Percentiles rank a stretch among this genome's conserved stretches.
Conservation (phyloP, 495 filamentous ascomycete genomes). For the Tuber indicum region DNA sequence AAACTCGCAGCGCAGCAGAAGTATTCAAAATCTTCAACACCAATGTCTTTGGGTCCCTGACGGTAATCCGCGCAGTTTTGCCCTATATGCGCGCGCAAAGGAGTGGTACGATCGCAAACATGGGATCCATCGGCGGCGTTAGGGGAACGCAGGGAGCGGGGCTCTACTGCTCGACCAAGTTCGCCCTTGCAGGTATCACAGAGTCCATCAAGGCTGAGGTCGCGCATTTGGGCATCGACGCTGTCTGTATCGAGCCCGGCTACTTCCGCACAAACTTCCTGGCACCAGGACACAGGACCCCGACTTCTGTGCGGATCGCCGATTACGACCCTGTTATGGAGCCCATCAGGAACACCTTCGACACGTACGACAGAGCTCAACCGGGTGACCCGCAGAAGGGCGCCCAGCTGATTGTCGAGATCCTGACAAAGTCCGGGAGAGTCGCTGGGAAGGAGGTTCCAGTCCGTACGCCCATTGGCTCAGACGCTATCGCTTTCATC, state of each 20-base stretch:
- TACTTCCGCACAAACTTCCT: conserved; percentile 40
- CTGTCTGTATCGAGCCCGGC: conserved; percentile 49
- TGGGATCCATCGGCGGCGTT: conserved; percentile 43
- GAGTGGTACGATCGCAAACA: conserved; percentile 46
- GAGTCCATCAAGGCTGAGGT: conserved; percentile 46
- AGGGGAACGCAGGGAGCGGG: conserved; percentile 29
- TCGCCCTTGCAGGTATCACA: conserved; percentile 45
- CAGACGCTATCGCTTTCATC: conserved; percentile 45
- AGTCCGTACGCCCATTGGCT: conserved; percentile 47
- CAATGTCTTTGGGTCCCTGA: conserved; percentile 49
- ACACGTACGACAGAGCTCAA: conserved; percentile 38
- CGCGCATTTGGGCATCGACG: conserved; percentile 47
- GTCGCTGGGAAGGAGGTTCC: conserved; percentile 45
- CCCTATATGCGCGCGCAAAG: conserved; percentile 48
- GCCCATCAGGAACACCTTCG: conserved; percentile 25
- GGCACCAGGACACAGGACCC: conserved; percentile 37
- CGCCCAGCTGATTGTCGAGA: conserved; percentile 48
- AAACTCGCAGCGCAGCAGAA: conserved; percentile 35
- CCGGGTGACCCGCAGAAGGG: conserved; percentile 51
- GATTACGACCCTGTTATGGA: conserved; percentile 38
- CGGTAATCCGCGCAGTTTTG: conserved; percentile 47
- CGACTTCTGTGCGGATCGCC: conserved; percentile 31
- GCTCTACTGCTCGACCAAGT: conserved; percentile 49
- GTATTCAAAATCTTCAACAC: conserved; percentile 44
- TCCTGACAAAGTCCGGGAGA: conserved; percentile 45